Percentiles rank a stretch among this genome's conserved stretches.
phyloP scores from a whole-genome alignment of 2,329 filamentous ascomycete genomes.

The Leptodontidium sp. region DNA sequence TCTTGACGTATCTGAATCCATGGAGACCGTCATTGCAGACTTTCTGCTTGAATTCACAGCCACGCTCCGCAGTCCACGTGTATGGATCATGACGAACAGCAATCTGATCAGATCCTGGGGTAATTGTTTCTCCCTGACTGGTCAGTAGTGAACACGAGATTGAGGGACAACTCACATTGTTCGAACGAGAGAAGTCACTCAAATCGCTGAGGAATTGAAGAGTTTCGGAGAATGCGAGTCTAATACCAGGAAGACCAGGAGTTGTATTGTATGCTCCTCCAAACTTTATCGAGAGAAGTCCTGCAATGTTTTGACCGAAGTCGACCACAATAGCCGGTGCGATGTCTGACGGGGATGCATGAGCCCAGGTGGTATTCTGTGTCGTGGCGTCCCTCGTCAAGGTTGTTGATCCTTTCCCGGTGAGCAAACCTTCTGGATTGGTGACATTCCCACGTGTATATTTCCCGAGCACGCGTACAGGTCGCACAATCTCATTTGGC shows the following conservation, averaged over 20 bases:
- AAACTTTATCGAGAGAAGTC: constrained; percentile 54
- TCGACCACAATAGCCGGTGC: constrained; percentile 55
- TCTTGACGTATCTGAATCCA: constrained; percentile 60
- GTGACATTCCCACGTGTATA: constrained; percentile 51
- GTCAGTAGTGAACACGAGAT: not conserved
- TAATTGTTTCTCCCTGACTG: constrained; percentile 50
- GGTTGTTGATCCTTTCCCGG: constrained; percentile 44
- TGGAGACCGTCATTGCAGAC: constrained; percentile 62
- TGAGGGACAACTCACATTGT: constrained; percentile 49
- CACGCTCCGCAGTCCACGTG: constrained; percentile 55
- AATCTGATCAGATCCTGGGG: constrained; percentile 59
- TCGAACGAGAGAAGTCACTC: constrained; percentile 59
- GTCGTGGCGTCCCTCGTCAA: constrained; percentile 39
- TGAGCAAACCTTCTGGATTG: constrained; percentile 49
- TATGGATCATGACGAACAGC: constrained; percentile 53
- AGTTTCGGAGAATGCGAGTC: constrained; percentile 58
- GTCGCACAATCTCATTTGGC: constrained; percentile 45
- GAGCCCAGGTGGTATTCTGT: constrained; percentile 25
- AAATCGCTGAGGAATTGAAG: constrained; percentile 53
- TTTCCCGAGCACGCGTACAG: constrained; percentile 46
- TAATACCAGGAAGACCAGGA: constrained; percentile 53
- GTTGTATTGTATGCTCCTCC: constrained; percentile 44
- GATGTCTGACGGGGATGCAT: constrained; percentile 21
- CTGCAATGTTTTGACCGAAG: constrained; percentile 58
- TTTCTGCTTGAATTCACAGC: constrained; percentile 52